Evolutionary conservation across 805 yeast genomes (phyloP).

Genomic region (Teunomyces barrocoloradensis): DNA sequence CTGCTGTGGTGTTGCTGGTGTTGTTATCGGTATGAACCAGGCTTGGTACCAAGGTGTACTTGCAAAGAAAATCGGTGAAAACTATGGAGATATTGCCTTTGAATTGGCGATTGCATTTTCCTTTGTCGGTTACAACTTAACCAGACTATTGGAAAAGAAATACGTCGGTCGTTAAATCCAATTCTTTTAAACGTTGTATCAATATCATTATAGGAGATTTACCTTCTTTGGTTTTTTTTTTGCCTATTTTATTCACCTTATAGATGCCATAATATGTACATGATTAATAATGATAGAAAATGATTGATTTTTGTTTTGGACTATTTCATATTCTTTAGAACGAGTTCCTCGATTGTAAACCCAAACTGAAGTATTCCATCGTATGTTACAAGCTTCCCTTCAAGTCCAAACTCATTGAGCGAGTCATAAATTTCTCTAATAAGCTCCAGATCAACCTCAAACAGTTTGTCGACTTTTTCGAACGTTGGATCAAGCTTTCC

Average conservation of each 20-base stretch:
- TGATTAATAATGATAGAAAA: slow-evolving; percentile 3
- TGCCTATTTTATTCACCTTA: background rate
- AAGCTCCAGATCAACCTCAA: slow-evolving; percentile 16
- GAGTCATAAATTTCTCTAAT: slow-evolving; percentile 17
- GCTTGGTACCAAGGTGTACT: slow-evolving; percentile 78
- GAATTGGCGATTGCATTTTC: slow-evolving; percentile 71
- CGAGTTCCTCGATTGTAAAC: background rate
- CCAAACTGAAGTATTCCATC: slow-evolving; percentile 17
- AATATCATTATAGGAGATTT: no score
- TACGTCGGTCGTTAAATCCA: slow-evolving; percentile 48
- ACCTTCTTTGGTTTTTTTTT: background rate
- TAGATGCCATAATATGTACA: slow-evolving; percentile 3
- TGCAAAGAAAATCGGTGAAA: slow-evolving; percentile 56
- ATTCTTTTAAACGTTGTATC: no score
- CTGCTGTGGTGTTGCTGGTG: slow-evolving; percentile 83
- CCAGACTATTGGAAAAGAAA: slow-evolving; percentile 66
- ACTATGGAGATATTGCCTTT: slow-evolving; percentile 86
- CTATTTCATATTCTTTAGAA: background rate
- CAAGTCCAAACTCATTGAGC: slow-evolving; percentile 22
- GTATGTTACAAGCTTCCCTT: slow-evolving; percentile 26
- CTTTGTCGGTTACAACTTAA: slow-evolving; percentile 54
- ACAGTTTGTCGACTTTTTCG: background rate
- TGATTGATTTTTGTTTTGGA: background rate
- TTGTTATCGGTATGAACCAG: slow-evolving; percentile 84
- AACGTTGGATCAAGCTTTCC: slow-evolving; percentile 3